Conservation (phyloP, 352 stramenopile genomes). For the Pythium pectinolyticum region DNA sequence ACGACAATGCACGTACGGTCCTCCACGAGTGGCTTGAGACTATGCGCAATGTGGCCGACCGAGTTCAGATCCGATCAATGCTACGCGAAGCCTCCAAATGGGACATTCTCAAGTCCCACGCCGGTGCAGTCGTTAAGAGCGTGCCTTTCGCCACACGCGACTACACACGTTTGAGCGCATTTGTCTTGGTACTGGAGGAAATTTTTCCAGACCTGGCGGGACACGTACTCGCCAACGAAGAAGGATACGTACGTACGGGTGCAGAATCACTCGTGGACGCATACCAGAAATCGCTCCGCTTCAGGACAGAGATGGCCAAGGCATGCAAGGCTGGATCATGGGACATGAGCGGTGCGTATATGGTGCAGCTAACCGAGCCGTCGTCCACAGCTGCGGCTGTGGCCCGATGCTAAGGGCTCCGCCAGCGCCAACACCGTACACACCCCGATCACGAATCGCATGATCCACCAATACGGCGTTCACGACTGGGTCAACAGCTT, state of each 20-base stretch:
- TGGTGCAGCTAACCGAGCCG: no score
- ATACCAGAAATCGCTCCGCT: no score
- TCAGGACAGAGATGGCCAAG: no score
- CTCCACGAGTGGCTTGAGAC: not conserved
- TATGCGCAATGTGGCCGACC: not conserved
- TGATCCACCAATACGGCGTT: no score
- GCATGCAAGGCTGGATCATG: no score
- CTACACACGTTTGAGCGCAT: not conserved
- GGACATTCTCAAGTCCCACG: not conserved
- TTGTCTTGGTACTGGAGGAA: not conserved
- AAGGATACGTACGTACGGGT: no score
- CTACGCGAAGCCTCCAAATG: not conserved
- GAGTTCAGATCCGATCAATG: not conserved
- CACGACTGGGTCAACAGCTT: no score
- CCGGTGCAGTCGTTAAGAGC: not conserved
- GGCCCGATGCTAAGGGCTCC: no score
- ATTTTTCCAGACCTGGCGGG: not conserved
- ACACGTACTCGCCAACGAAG: not conserved
- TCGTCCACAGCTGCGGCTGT: no score
- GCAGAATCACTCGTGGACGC: not conserved
- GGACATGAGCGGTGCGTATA: no score
- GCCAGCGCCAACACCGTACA: no score
- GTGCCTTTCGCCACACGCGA: not conserved
- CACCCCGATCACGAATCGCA: no score
- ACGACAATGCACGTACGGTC: not conserved